phyloP scores from a whole-genome alignment of 129 eudicot genomes.

The sunflower (Helianthus annuus) region DNA sequence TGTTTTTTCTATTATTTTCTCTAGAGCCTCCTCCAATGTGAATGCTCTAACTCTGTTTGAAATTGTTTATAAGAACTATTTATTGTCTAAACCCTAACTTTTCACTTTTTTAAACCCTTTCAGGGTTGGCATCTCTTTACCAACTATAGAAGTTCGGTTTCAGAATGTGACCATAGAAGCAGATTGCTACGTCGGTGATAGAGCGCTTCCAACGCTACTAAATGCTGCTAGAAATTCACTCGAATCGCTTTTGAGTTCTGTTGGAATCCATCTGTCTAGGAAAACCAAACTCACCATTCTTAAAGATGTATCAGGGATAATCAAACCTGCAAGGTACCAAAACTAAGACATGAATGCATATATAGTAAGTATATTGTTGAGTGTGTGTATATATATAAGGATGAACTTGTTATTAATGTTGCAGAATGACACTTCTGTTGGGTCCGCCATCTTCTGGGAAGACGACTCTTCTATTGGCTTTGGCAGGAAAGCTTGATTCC shows the following conservation, averaged over 20 bases:
- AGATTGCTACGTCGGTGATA: constrained; percentile 48
- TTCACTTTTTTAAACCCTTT: not conserved
- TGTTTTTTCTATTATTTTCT: too few relatives aligned
- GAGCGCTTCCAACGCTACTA: constrained; percentile 58
- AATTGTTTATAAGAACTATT: too few relatives aligned
- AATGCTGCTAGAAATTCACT: constrained; percentile 19
- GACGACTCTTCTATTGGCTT: constrained; percentile 54
- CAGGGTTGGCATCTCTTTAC: constrained; percentile 72
- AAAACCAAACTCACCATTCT: constrained; percentile 43
- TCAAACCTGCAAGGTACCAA: constrained; percentile 53
- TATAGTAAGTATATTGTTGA: not conserved
- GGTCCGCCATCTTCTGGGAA: constrained; percentile 75
- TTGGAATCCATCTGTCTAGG: constrained; percentile 40
- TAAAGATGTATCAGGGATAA: constrained; percentile 46
- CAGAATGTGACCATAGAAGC: constrained; percentile 59
- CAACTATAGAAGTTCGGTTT: constrained; percentile 70
- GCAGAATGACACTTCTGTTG: constrained; percentile 56
- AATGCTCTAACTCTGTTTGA: too few relatives aligned
- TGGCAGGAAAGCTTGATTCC: constrained; percentile 49
- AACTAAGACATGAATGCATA: not conserved
- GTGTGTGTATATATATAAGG: not conserved
- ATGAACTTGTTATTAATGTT: not conserved
- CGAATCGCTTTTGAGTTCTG: constrained; percentile 21
- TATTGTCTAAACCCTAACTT: not conserved
- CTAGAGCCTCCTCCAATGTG: too few relatives aligned